Evolutionary conservation across 176 grass and related monocot species (phyloP).

Genomic region (Ensete glaucum): DNA sequence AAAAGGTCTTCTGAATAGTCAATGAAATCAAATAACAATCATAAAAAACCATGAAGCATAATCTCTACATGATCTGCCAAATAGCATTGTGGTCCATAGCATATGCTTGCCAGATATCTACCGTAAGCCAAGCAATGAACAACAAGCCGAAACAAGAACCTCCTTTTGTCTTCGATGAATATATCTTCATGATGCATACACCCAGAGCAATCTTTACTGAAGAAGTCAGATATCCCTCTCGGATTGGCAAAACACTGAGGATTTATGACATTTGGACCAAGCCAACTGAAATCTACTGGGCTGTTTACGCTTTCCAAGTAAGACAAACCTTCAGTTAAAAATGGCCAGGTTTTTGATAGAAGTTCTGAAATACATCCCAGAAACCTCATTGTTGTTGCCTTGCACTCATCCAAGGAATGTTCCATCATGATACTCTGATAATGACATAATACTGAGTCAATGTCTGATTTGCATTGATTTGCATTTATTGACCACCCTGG

Average conservation of each 20-base stretch:
- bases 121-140: conserved; percentile 52
- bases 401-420: conserved; percentile 38
- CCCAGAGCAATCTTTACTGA: conserved; percentile 14
- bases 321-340: conserved; percentile 36
- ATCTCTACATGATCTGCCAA: neutral
- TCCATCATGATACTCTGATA: conserved; percentile 16
- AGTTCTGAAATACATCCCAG: conserved; percentile 30
- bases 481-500: conserved; percentile 8
- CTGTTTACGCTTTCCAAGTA: conserved; percentile 56
- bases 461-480: conserved; percentile 19
- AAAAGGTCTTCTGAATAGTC: neutral
- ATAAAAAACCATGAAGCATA: neutral
- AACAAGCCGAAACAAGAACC: conserved; percentile 43
- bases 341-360: conserved; percentile 50
- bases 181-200: neutral
- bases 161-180: conserved; percentile 22
- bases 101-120: conserved; percentile 66
- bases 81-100: conserved; percentile 45
- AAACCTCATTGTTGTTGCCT: conserved; percentile 40
- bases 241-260: conserved; percentile 18
- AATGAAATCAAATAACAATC: neutral
- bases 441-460: conserved; percentile 22
- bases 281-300: conserved; percentile 53
- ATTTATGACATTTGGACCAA: conserved; percentile 24
- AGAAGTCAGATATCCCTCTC: conserved; percentile 13